phyloP scores from a whole-genome alignment of 2,329 filamentous ascomycete species.

The Arthrobotrys conoides region DNA sequence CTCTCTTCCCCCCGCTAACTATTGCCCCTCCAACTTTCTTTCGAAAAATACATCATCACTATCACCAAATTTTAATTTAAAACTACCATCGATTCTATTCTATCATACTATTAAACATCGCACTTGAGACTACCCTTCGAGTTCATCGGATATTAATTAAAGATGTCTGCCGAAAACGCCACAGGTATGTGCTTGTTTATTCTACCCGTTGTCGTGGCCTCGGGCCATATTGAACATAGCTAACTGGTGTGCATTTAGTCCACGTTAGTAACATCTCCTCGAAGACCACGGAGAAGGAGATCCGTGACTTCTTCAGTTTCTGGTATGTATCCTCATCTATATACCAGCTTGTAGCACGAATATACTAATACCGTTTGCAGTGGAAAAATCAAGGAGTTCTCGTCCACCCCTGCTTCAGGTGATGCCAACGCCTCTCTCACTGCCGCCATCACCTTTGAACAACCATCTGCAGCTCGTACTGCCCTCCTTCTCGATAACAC shows the following conservation, averaged over 20 bases:
- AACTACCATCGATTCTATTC: neutral
- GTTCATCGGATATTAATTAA: constrained; percentile 13
- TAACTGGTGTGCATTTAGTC: constrained; percentile 68
- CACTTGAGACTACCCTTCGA: neutral
- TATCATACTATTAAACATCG: neutral
- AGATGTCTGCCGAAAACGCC: constrained; percentile 49
- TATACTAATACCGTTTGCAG: constrained; percentile 68
- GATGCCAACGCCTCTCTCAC: constrained; percentile 77
- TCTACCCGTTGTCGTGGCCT: neutral
- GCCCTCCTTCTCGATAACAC: constrained; percentile 97
- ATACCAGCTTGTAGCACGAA: constrained; percentile 7
- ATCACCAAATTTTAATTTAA: neutral
- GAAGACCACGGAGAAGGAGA: constrained; percentile 87
- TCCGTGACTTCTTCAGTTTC: constrained; percentile 87
- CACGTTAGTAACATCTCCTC: constrained; percentile 89
- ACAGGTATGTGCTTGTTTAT: constrained; percentile 29
- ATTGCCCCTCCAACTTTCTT: neutral
- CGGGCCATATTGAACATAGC: neutral
- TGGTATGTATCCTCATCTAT: constrained; percentile 73
- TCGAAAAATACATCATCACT: neutral
- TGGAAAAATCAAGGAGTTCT: constrained; percentile 90
- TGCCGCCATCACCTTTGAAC: constrained; percentile 95
- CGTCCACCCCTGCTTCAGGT: constrained; percentile 76
- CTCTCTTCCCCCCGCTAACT: neutral
- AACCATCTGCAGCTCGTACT: constrained; percentile 95